phyloP scores from a whole-genome alignment of 306 rosid genomes.

The Rosa chinensis region DNA sequence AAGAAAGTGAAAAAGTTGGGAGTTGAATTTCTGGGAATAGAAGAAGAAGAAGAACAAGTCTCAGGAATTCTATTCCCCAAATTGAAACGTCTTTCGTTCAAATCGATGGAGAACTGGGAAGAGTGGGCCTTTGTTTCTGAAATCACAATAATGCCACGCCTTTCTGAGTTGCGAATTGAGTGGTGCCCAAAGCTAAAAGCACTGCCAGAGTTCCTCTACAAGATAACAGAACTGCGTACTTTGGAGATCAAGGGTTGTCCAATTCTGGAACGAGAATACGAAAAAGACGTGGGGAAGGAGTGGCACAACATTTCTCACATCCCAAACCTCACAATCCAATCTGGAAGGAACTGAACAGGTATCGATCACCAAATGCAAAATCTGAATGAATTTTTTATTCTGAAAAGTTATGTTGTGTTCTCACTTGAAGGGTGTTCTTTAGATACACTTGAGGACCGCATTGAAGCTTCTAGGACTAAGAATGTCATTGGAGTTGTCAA shows the following conservation, averaged over 20 bases:
- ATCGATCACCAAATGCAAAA: too few species aligned
- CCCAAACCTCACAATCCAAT: not conserved
- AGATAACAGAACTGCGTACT: not conserved
- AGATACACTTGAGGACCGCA: too few species aligned
- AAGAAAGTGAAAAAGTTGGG: not conserved
- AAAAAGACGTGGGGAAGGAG: not conserved
- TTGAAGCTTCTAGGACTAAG: too few species aligned
- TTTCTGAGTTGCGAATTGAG: not conserved
- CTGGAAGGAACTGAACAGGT: too few species aligned
- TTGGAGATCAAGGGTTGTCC: not conserved
- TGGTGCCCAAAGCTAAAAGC: not conserved
- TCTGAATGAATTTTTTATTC: too few species aligned
- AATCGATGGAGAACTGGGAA: too few species aligned
- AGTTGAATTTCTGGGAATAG: constrained; percentile 11
- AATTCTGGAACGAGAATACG: not conserved
- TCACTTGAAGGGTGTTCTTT: too few species aligned
- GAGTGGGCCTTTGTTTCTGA: not conserved
- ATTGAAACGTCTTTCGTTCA: too few species aligned
- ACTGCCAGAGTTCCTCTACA: not conserved
- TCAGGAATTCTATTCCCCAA: too few species aligned
- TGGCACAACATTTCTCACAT: not conserved
- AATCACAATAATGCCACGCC: too few species aligned
- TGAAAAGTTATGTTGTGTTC: too few species aligned
- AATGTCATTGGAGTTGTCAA: too few species aligned
- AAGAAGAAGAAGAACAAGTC: not conserved